Conservation (phyloP, 148 eudicot species). For the Chenopodium album region DNA sequence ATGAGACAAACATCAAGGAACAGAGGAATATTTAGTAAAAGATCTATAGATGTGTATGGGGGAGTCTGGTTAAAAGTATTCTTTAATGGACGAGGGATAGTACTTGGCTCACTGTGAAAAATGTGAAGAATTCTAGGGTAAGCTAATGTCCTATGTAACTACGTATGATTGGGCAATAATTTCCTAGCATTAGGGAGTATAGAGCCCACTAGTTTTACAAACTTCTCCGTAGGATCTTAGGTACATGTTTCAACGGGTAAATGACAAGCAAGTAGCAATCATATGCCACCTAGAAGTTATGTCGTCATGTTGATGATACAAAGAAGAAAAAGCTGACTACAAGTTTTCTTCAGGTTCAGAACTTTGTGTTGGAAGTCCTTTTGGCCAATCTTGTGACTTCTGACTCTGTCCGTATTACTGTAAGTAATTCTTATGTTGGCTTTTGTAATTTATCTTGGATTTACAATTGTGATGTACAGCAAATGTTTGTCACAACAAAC, state of each 20-base stretch:
- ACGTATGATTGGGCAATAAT: neutral
- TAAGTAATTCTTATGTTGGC: constrained; percentile 34
- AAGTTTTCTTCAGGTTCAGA: constrained; percentile 61
- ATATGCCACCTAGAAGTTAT: neutral
- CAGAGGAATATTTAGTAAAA: neutral
- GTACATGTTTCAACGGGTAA: neutral
- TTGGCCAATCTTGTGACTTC: constrained; percentile 66
- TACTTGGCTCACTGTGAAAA: neutral
- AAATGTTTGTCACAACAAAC: constrained; percentile 15
- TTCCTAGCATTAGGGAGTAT: neutral
- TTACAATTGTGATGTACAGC: constrained; percentile 1
- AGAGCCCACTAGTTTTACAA: neutral
- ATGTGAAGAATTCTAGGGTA: neutral
- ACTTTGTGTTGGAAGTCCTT: constrained; percentile 82
- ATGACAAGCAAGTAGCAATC: neutral
- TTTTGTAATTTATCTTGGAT: neutral
- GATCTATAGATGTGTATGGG: neutral
- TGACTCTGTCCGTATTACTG: constrained; percentile 64
- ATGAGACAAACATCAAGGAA: too few species aligned
- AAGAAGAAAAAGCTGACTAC: neutral
- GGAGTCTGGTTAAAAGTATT: neutral
- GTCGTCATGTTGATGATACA: neutral
- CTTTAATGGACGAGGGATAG: neutral
- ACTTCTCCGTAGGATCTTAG: neutral
- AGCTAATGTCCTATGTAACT: neutral